phyloP scores from a whole-genome alignment of 805 yeast species.

The Torulaspora microellipsoides region DNA sequence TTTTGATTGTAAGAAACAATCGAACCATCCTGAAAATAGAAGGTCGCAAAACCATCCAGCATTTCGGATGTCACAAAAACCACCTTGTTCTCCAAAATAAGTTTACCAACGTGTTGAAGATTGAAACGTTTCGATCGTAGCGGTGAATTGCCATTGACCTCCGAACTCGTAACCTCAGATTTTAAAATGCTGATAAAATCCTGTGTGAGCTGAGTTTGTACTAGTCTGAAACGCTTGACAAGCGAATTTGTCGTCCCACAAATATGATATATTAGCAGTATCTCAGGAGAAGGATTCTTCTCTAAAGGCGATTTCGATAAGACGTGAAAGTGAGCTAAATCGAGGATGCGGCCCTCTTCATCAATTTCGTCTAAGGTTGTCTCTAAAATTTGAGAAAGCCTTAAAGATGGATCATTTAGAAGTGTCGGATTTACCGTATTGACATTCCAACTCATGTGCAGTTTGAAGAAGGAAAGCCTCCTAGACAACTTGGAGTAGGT shows the following conservation, averaged over 20 bases:
- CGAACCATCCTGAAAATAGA: slow-evolving; percentile 25
- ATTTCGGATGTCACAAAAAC: slow-evolving; percentile 25
- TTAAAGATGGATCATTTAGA: slow-evolving; percentile 32
- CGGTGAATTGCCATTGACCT: slow-evolving; percentile 2
- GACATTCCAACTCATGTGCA: slow-evolving; percentile 33
- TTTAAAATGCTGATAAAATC: slow-evolving; percentile 17
- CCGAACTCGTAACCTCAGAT: slow-evolving; percentile 2
- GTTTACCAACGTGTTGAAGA: slow-evolving; percentile 12
- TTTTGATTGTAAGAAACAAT: slow-evolving; percentile 22
- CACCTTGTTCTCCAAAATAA: slow-evolving; percentile 19
- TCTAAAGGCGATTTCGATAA: slow-evolving; percentile 29
- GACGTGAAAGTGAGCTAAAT: slow-evolving; percentile 24
- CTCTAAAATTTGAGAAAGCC: slow-evolving; percentile 25
- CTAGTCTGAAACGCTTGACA: slow-evolving; percentile 26
- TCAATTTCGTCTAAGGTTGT: slow-evolving; percentile 22
- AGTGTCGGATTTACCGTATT: slow-evolving; percentile 21
- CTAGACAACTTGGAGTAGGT: slow-evolving; percentile 26
- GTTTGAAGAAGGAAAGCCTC: slow-evolving; percentile 29
- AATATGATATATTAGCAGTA: slow-evolving; percentile 25
- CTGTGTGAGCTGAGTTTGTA: slow-evolving; percentile 18
- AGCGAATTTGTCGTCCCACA: slow-evolving; percentile 23
- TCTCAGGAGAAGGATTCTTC: slow-evolving; percentile 28
- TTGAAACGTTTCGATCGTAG: slow-evolving; percentile 21
- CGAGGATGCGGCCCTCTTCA: slow-evolving; percentile 21
- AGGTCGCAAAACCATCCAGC: slow-evolving; percentile 26